Evolutionary conservation across 176 grass and related monocot species (phyloP).

Genomic region (Musa acuminata): DNA sequence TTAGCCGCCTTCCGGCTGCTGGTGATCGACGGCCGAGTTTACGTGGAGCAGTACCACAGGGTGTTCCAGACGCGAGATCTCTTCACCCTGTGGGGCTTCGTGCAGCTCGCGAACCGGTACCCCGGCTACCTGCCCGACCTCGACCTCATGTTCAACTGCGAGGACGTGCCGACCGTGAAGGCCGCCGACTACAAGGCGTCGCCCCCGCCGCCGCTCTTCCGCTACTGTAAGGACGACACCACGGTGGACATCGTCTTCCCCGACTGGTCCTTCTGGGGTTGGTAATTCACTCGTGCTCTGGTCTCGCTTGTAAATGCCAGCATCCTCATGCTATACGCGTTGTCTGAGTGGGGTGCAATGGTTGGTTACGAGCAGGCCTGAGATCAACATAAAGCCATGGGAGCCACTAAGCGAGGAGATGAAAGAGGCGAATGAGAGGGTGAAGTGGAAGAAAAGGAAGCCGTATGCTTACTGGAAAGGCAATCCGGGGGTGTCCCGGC

Average conservation of each 20-base stretch:
- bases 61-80: constrained; percentile 53
- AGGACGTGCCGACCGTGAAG: constrained; percentile 37
- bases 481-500: neutral
- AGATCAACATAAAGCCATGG: constrained; percentile 48
- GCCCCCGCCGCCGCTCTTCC: constrained; percentile 1
- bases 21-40: constrained; percentile 34
- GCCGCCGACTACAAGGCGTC: constrained; percentile 10
- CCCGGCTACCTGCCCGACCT: constrained; percentile 49
- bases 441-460: constrained; percentile 33
- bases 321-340: too few species aligned
- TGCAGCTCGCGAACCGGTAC: constrained; percentile 52
- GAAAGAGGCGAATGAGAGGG: constrained; percentile 21
- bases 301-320: neutral
- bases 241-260: constrained; percentile 60
- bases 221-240: constrained; percentile 39
- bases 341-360: neutral
- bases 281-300: constrained; percentile 15
- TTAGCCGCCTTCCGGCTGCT: constrained; percentile 53
- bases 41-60: constrained; percentile 40
- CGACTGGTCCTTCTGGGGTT: constrained; percentile 90
- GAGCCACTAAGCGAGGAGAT: constrained; percentile 24
- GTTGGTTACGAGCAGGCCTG: constrained; percentile 13
- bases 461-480: constrained; percentile 60
- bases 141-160: constrained; percentile 69
- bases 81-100: constrained; percentile 65